A percentile compares a stretch with the other conserved stretches of the same genome.
Conservation (phyloP, 371 early-diverging fungal species). For the Dinochytrium kinnereticum region DNA sequence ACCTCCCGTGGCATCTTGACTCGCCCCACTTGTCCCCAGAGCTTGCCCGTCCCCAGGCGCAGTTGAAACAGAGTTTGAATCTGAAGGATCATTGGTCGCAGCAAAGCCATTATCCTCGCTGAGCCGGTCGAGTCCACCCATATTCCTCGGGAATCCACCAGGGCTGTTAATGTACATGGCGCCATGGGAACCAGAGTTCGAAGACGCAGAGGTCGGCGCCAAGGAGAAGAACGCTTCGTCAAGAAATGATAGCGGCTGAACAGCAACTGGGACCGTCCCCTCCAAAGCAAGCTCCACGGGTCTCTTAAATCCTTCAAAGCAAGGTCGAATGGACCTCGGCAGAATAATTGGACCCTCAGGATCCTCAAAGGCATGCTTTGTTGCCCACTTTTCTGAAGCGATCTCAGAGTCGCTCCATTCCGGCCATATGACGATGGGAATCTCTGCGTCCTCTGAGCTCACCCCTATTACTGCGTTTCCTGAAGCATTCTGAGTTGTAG, state of each 20-base stretch:
- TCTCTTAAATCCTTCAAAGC: slow-evolving; percentile 43
- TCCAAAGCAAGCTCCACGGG: slow-evolving; percentile 40
- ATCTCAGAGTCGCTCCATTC: slow-evolving; percentile 60
- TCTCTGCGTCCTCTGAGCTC: slow-evolving; percentile 34
- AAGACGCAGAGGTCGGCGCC: slow-evolving; percentile 15
- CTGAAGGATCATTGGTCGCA: background rate
- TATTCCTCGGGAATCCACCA: background rate
- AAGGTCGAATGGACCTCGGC: slow-evolving; percentile 38
- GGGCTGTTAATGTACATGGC: background rate
- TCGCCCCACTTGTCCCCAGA: background rate
- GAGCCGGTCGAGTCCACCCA: background rate
- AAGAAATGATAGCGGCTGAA: slow-evolving; percentile 28
- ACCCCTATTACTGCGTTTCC: slow-evolving; percentile 11
- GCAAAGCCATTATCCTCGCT: slow-evolving; percentile 1
- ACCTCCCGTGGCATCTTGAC: background rate
- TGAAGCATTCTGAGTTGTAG: slow-evolving; percentile 9
- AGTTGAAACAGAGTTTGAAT: background rate
- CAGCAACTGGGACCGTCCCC: slow-evolving; percentile 31
- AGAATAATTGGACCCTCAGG: slow-evolving; percentile 46
- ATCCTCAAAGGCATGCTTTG: slow-evolving; percentile 60
- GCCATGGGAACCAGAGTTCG: background rate
- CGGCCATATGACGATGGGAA: slow-evolving; percentile 53
- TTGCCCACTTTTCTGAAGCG: slow-evolving; percentile 56
- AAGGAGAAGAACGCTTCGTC: slow-evolving; percentile 29
- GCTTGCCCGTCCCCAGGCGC: background rate